Conservation (phyloP, 192 early-diverging fungal species). For the Podila clonocystis region DNA sequence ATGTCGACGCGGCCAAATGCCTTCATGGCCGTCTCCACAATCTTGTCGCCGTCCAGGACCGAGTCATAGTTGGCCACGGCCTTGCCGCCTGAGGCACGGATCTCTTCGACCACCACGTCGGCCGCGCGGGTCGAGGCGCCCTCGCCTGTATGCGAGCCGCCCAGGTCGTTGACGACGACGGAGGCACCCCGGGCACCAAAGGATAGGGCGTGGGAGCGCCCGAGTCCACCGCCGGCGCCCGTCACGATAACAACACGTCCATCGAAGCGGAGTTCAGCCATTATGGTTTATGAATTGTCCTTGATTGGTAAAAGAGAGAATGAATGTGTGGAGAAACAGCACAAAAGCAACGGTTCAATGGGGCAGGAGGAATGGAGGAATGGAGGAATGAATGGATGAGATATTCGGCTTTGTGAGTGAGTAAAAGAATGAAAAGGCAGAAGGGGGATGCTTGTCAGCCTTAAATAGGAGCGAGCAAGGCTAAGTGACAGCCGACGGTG, state of each 20-base stretch:
- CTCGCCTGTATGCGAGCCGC: constrained; percentile 78
- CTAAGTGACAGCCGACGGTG: too few species aligned
- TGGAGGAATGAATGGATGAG: not conserved
- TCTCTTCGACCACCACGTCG: constrained; percentile 94
- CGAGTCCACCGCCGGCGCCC: constrained; percentile 95
- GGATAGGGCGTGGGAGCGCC: constrained; percentile 88
- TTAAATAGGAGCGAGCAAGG: too few species aligned
- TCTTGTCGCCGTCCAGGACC: constrained; percentile 95
- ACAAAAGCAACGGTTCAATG: not conserved
- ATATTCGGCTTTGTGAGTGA: not conserved
- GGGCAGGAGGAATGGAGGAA: not conserved
- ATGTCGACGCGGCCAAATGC: constrained; percentile 84
- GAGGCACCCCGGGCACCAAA: constrained; percentile 89
- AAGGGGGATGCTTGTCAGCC: not conserved
- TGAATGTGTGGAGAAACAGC: not conserved
- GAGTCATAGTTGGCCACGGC: constrained; percentile 95
- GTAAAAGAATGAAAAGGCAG: not conserved
- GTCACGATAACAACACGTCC: constrained; percentile 90
- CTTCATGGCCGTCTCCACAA: constrained; percentile 91
- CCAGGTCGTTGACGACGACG: constrained; percentile 96
- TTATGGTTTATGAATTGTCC: not conserved
- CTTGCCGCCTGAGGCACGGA: constrained; percentile 81
- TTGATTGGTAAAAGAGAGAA: not conserved
- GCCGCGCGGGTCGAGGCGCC: constrained; percentile 80
- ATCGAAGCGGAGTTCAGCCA: constrained; percentile 70